Evolutionary conservation across 2,329 filamentous ascomycete genomes (phyloP).

Genomic region (Fusarium sp.): DNA sequence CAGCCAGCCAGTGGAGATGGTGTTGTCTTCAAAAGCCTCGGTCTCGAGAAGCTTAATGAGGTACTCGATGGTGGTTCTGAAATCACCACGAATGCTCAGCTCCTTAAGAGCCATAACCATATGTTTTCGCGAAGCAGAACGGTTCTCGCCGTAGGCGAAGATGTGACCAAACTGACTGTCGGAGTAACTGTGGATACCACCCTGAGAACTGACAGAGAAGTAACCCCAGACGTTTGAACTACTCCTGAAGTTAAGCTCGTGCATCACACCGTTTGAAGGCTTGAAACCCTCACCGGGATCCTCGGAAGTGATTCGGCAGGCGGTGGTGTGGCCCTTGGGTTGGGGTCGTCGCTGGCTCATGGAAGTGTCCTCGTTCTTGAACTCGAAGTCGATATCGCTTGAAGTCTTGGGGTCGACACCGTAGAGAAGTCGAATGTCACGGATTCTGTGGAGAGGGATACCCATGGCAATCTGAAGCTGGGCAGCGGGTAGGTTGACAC

Average conservation of each 20-base stretch:
- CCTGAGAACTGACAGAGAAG: conserved; percentile 96
- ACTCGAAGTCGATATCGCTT: conserved; percentile 95
- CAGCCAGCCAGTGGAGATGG: conserved; percentile 98
- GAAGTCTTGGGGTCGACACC: conserved; percentile 90
- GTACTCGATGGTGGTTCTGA: conserved; percentile 98
- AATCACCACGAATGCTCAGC: conserved; percentile 98
- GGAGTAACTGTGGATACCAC: conserved; percentile 98
- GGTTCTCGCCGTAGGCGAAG: conserved; percentile 98
- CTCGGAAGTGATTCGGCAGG: conserved; percentile 98
- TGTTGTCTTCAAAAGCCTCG: conserved; percentile 98
- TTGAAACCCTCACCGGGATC: conserved; percentile 99
- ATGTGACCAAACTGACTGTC: conserved; percentile 99
- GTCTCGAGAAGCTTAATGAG: conserved; percentile 99
- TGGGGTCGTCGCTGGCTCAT: conserved; percentile 89
- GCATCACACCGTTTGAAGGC: conserved; percentile 98
- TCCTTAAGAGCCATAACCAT: conserved; percentile 99
- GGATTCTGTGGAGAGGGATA: conserved; percentile 92
- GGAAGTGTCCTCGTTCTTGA: conserved; percentile 85
- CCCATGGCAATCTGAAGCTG: conserved; percentile 99
- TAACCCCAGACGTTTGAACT: conserved; percentile 99
- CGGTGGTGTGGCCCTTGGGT: conserved; percentile 96
- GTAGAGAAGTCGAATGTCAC: conserved; percentile 95
- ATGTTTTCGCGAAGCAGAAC: conserved; percentile 95
- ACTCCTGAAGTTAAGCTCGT: conserved; percentile 98
- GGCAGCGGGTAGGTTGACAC: conserved; percentile 95